Evolutionary conservation across 2,329 filamentous ascomycete genomes (phyloP).

Genomic region (Didymella segeticola): DNA sequence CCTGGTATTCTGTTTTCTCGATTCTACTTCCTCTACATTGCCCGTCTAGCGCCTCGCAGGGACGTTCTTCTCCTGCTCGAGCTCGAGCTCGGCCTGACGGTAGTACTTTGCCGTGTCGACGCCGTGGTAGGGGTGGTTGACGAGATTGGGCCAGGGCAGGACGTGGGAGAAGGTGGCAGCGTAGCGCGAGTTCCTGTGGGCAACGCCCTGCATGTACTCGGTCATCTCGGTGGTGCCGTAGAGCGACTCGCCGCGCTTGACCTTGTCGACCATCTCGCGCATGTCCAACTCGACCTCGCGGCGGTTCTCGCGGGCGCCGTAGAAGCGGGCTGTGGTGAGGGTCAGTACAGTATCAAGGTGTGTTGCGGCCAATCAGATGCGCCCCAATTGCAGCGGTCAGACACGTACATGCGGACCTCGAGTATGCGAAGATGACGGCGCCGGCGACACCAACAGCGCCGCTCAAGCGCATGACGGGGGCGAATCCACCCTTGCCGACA

Average conservation of each 20-base stretch:
- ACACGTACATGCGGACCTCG: conserved; percentile 79
- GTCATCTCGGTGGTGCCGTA: conserved; percentile 82
- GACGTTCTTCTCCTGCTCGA: conserved; percentile 72
- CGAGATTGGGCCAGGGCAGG: conserved; percentile 97
- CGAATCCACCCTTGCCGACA: conserved; percentile 81
- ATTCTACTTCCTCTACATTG: neutral
- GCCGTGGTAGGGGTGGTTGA: conserved; percentile 87
- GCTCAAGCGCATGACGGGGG: conserved; percentile 80
- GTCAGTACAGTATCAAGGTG: no score
- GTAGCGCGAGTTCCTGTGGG: conserved; percentile 91
- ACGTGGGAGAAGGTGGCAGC: conserved; percentile 82
- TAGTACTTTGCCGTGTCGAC: conserved; percentile 99
- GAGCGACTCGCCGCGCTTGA: conserved; percentile 87
- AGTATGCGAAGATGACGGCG: conserved; percentile 85
- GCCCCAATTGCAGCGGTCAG: neutral
- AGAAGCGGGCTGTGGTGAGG: conserved; percentile 79
- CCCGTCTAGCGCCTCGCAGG: conserved; percentile 14
- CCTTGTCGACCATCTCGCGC: conserved; percentile 96
- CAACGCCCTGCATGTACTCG: conserved; percentile 92
- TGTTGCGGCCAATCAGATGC: neutral
- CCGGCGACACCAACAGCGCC: conserved; percentile 75
- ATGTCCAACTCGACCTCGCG: conserved; percentile 96
- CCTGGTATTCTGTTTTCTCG: conserved; percentile 12
- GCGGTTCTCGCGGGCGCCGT: conserved; percentile 90
- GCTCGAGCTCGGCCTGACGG: conserved; percentile 88